A percentile compares a stretch with the other conserved stretches of the same genome.
Conservation (phyloP, 106 monocot genomes). For the Allium cepa region DNA sequence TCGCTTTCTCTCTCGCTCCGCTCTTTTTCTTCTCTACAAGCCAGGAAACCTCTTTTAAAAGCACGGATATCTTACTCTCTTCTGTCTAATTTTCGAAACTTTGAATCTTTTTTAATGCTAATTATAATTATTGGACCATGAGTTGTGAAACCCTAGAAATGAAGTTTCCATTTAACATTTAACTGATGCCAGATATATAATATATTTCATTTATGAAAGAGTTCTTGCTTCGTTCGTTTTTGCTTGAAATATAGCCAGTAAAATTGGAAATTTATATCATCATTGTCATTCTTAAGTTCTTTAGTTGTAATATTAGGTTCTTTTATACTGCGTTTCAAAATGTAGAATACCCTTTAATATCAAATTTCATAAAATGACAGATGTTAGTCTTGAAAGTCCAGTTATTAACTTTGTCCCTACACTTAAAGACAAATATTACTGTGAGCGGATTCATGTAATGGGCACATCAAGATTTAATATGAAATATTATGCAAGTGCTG, state of each 20-base stretch:
- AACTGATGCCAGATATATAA: no score
- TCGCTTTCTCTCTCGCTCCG: slow-evolving; percentile 2
- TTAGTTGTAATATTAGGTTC: neutral
- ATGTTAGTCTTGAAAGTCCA: slow-evolving; percentile 47
- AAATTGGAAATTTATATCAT: neutral
- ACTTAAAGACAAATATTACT: slow-evolving; percentile 23
- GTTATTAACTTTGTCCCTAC: slow-evolving; percentile 22
- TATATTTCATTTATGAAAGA: neutral
- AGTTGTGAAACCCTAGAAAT: neutral
- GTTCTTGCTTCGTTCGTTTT: neutral
- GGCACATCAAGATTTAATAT: slow-evolving; percentile 57
- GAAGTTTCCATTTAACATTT: neutral
- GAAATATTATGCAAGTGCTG: slow-evolving; percentile 47
- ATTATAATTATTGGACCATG: neutral
- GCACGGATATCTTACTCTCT: neutral
- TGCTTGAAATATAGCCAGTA: neutral
- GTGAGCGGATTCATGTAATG: slow-evolving; percentile 53
- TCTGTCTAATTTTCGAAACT: neutral
- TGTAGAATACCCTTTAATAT: neutral
- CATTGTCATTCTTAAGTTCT: neutral
- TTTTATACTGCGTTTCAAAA: neutral
- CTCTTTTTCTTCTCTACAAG: slow-evolving; percentile 12
- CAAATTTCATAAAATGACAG: slow-evolving; percentile 29
- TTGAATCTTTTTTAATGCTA: neutral
- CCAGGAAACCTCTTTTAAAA: slow-evolving; percentile 4